Conservation (phyloP, 257 asterid genomes). For the Fraxinus anomala region DNA sequence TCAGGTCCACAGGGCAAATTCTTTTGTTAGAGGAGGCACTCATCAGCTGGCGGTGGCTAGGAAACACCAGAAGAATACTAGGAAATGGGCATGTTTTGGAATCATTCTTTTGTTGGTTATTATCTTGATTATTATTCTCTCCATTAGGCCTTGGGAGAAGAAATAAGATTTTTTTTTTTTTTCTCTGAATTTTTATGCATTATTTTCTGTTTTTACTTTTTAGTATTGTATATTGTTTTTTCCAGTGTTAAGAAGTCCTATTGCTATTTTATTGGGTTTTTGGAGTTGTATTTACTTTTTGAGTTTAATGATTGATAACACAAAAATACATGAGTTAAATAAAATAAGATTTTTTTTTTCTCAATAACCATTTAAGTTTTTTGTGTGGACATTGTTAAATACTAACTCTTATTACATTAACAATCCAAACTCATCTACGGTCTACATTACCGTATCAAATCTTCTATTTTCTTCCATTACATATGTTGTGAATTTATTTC, state of each 20-base stretch:
- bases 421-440: too few relatives aligned
- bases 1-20: slow-evolving; percentile 48
- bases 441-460: background rate
- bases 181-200: background rate
- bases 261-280: too few relatives aligned
- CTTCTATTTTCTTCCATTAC: too few relatives aligned
- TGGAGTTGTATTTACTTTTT: too few relatives aligned
- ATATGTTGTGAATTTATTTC: too few relatives aligned
- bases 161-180: background rate
- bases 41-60: slow-evolving; percentile 41
- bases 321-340: background rate
- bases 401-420: too few relatives aligned
- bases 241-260: too few relatives aligned
- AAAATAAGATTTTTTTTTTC: too few relatives aligned
- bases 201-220: too few relatives aligned
- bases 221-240: background rate
- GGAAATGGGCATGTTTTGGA: slow-evolving; percentile 49
- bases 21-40: slow-evolving; percentile 38
- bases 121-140: slow-evolving; percentile 44
- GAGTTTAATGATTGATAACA: background rate
- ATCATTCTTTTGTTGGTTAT: slow-evolving; percentile 40
- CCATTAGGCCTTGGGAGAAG: slow-evolving; percentile 47
- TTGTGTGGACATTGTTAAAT: too few relatives aligned
- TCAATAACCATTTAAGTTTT: background rate
- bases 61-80: slow-evolving; percentile 46